phyloP scores from a whole-genome alignment of 805 yeast species.

The Cyberlindnera meyerae region DNA sequence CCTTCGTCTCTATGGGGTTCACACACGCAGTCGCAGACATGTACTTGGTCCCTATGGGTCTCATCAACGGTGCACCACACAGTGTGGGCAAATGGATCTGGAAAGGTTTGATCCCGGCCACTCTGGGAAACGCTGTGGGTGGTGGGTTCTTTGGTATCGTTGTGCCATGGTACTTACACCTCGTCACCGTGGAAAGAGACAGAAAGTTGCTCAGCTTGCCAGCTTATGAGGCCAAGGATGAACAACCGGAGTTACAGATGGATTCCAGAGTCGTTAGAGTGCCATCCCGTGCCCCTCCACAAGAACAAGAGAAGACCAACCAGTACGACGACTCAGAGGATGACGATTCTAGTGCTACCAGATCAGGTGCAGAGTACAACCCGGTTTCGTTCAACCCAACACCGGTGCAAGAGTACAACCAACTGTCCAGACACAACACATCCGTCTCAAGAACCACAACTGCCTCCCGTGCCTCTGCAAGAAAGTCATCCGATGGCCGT shows the following conservation, averaged over 20 bases:
- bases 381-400: conserved; percentile 22
- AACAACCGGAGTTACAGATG: conserved; percentile 71
- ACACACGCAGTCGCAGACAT: conserved; percentile 82
- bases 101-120: conserved; percentile 68
- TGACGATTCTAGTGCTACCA: conserved; percentile 5
- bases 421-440: conserved; percentile 5
- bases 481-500: background rate
- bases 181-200: conserved; percentile 69
- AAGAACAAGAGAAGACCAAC: conserved; percentile 1
- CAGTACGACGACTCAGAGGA: conserved; percentile 1
- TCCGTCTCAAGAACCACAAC: conserved; percentile 8
- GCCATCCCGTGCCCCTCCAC: conserved; percentile 17
- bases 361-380: conserved; percentile 3
- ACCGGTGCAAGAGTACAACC: background rate
- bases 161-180: conserved; percentile 69
- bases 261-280: conserved; percentile 75
- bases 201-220: conserved; percentile 59
- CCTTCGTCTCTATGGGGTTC: conserved; percentile 75
- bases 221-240: conserved; percentile 65
- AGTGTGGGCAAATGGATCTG: conserved; percentile 64
- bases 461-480: conserved; percentile 1
- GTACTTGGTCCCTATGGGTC: conserved; percentile 61
- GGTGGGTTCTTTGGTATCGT: conserved; percentile 61
- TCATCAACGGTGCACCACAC: conserved; percentile 60
- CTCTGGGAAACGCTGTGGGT: conserved; percentile 76